Base-by-base conservation (phyloP, 805 yeast species). In the Metschnikowia aberdeeniae region DNA sequence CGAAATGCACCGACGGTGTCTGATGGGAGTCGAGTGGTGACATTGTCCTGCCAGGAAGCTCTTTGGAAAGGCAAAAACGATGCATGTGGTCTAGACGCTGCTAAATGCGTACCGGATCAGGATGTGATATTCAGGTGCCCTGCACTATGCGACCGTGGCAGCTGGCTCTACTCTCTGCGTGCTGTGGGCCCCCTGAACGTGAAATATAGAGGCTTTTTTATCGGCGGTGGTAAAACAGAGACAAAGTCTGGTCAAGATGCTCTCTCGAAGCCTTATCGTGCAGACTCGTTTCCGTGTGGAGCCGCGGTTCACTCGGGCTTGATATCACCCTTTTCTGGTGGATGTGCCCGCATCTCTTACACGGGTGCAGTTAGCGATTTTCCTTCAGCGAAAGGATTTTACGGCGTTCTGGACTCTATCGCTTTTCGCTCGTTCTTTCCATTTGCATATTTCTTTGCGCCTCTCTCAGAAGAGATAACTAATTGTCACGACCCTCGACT, bases 251-350 rank as follows among this genome's bases (percentile, higher is more conserved):
- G 32, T 11, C 10, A 29, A 5, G 64, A 57, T 1, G 42, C 31
- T 13, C 48, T 82, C 7, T 68, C 87, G 0, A 55, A 66, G 22
- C 89, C 90, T 0, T 90, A 89, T 59, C 72, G 98, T 51, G 90
- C 88, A 0, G 98, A 90, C 64, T 87, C 96, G 1, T 89, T 73
- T 55, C 83, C 92, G 0, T 90, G 98, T 61, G 92, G 89, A 0
- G 85, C 97, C 2, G 97, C 93, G 0, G 78, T 86, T 4, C 97
- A 90, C 63, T 81, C 90, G 2, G 97, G 97, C 1, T 62, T 82
- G 0, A 67, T 89, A 0, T 83, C 93, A 0, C 83, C 92, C 11
- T 57, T 73, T 24, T 68, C 67, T 46, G 98, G 98, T 2, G 97
- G 96, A 0, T 84, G 92, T 60, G 89, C 86, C 1, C 70, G 75